These are phyloP conservation scores for Penicillium pancosmium DNA, from an alignment of 495 filamentous ascomycete genomes.

Conservation along the genomic window DNA sequence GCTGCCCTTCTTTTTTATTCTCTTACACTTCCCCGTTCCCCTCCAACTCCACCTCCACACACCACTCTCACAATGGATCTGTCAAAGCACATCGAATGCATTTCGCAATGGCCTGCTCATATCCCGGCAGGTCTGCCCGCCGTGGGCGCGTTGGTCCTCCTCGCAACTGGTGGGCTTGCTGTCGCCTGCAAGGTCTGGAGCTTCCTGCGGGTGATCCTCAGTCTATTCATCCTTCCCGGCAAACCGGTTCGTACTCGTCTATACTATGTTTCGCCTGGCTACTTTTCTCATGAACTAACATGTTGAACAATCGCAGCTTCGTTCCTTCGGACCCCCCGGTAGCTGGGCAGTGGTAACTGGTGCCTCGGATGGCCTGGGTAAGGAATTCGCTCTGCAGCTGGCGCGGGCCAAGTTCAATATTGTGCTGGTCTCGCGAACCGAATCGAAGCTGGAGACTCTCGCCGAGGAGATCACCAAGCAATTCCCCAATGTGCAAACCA, in stretches of 20 bases:
- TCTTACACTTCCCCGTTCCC: conserved; percentile 14
- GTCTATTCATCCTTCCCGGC: conserved; percentile 76
- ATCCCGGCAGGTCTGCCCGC: conserved; percentile 44
- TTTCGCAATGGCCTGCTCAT: conserved; percentile 41
- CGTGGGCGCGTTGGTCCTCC: conserved; percentile 37
- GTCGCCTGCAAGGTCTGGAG: conserved; percentile 58
- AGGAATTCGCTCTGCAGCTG: conserved; percentile 91
- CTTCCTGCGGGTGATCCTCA: conserved; percentile 67
- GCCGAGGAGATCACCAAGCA: conserved; percentile 73
- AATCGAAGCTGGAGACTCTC: conserved; percentile 80
- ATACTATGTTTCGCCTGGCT: not conserved
- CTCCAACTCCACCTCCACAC: conserved; percentile 2
- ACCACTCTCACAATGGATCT: conserved; percentile 39
- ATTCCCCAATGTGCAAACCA: conserved; percentile 64
- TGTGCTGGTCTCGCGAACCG: conserved; percentile 89
- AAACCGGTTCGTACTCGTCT: conserved; percentile 51
- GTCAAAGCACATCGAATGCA: conserved; percentile 36
- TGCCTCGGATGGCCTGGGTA: conserved; percentile 94
- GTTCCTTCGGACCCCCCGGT: conserved; percentile 86
- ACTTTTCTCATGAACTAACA: conserved; percentile 14
- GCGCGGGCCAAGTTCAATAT: conserved; percentile 92
- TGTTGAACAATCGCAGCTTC: conserved; percentile 59
- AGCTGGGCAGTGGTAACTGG: conserved; percentile 96
- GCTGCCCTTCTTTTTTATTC: conserved; percentile 18
- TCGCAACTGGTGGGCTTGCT: conserved; percentile 61